phyloP scores from a whole-genome alignment of 257 asterid genomes.

The Solanum microdontum region DNA sequence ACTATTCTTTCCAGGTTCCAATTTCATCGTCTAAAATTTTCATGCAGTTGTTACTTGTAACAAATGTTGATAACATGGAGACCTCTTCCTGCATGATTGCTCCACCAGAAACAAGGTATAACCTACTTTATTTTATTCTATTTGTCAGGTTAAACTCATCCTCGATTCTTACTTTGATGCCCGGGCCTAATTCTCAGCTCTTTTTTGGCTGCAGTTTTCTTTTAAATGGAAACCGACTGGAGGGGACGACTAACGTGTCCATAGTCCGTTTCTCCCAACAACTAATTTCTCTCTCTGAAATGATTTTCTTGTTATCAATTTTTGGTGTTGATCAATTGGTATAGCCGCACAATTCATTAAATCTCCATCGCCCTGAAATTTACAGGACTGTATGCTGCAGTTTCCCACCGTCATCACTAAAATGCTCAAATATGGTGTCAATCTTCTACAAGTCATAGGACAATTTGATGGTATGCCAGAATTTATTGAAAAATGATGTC shows the following conservation, averaged over 20 bases:
- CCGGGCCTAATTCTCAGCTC: background rate
- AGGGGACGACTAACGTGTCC: background rate
- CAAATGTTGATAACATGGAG: background rate
- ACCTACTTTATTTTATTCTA: background rate
- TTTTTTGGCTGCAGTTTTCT: background rate
- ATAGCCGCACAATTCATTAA: background rate
- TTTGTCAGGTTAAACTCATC: background rate
- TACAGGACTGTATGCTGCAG: background rate
- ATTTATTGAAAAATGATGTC: background rate
- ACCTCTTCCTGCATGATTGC: background rate
- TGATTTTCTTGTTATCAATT: background rate
- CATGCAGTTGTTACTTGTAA: slow-evolving; percentile 1
- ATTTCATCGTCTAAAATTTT: background rate
- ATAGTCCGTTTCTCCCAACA: background rate
- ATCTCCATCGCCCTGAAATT: background rate
- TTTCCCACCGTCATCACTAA: background rate
- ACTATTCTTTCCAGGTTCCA: background rate
- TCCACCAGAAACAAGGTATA: slow-evolving; percentile 3
- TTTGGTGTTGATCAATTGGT: background rate
- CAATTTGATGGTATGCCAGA: background rate
- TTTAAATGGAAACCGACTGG: slow-evolving; percentile 2
- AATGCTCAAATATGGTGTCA: slow-evolving; percentile 7
- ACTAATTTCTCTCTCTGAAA: background rate
- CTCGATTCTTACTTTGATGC: background rate
- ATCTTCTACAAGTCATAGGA: slow-evolving; percentile 1